A percentile compares a stretch with the other conserved stretches of the same genome.
phyloP scores from a whole-genome alignment of 192 early-diverging fungal species.

The Podila epigama region DNA sequence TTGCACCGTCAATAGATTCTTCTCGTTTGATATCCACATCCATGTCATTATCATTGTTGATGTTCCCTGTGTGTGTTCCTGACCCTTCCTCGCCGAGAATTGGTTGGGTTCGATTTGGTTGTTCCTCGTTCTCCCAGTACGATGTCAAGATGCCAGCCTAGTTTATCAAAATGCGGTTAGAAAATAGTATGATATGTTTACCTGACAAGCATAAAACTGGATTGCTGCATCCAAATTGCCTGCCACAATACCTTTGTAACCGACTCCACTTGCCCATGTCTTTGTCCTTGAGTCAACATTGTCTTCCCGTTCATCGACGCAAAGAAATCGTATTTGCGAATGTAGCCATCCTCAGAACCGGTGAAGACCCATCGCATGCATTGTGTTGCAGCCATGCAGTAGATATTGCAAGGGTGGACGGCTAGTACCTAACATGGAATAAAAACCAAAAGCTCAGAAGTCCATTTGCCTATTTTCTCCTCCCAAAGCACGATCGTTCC shows the following conservation, averaged over 20 bases:
- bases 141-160: slow-evolving; percentile 78
- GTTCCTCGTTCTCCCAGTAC: slow-evolving; percentile 89
- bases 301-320: slow-evolving; percentile 84
- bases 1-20: slow-evolving; percentile 6
- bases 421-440: slow-evolving; percentile 57
- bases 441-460: not conserved
- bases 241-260: slow-evolving; percentile 73
- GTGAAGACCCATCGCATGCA: slow-evolving; percentile 86
- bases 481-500: no score
- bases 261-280: slow-evolving; percentile 86
- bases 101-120: slow-evolving; percentile 38
- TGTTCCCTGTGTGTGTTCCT: not conserved
- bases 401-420: slow-evolving; percentile 72
- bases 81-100: slow-evolving; percentile 17
- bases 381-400: slow-evolving; percentile 69
- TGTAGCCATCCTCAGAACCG: slow-evolving; percentile 92
- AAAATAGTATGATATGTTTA: not conserved
- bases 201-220: no score
- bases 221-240: no score
- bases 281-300: slow-evolving; percentile 83
- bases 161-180: not conserved
- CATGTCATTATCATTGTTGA: slow-evolving; percentile 14
- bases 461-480: no score
- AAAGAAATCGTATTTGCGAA: slow-evolving; percentile 93
- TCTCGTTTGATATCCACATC: slow-evolving; percentile 32